These are phyloP conservation scores for Teratosphaeria zuluensis DNA, from an alignment of 2,329 filamentous ascomycete species.

Conservation along the genomic window DNA sequence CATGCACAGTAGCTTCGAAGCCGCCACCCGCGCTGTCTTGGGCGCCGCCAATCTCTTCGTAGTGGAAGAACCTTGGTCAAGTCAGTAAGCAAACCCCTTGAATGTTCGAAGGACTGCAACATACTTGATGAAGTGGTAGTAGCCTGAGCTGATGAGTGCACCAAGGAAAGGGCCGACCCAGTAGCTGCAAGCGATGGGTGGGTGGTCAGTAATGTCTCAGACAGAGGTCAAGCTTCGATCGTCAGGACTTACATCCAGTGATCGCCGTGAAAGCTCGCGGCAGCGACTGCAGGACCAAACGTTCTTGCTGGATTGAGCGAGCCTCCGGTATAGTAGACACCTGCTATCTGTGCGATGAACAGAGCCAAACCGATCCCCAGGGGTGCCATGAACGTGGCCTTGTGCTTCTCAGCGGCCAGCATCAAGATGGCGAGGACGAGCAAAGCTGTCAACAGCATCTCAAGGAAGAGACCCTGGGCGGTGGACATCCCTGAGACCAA, in stretches of 20 bases:
- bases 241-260: conserved; percentile 18
- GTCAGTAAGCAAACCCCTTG: not conserved
- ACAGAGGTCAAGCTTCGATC: not conserved
- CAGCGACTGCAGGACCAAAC: conserved; percentile 24
- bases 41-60: conserved; percentile 20
- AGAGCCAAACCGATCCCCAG: conserved; percentile 62
- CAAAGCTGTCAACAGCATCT: conserved; percentile 21
- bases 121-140: conserved; percentile 13
- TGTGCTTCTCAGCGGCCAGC: conserved; percentile 27
- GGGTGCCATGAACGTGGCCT: conserved; percentile 46
- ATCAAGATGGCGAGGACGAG: conserved; percentile 27
- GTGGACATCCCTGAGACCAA: conserved; percentile 18
- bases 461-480: conserved; percentile 24
- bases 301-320: conserved; percentile 25
- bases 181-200: conserved; percentile 4
- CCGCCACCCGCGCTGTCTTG: conserved; percentile 13
- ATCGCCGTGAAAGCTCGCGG: conserved; percentile 17
- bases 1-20: not conserved
- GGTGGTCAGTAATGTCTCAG: not conserved
- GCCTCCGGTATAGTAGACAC: conserved; percentile 24
- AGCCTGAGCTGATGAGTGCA: conserved; percentile 13
- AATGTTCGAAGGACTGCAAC: not conserved
- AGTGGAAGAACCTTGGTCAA: conserved; percentile 11
- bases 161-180: conserved; percentile 19
- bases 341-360: conserved; percentile 41